Base-by-base conservation (phyloP, 768 basidiomycete genomes). In the Dendrothele bispora region DNA sequence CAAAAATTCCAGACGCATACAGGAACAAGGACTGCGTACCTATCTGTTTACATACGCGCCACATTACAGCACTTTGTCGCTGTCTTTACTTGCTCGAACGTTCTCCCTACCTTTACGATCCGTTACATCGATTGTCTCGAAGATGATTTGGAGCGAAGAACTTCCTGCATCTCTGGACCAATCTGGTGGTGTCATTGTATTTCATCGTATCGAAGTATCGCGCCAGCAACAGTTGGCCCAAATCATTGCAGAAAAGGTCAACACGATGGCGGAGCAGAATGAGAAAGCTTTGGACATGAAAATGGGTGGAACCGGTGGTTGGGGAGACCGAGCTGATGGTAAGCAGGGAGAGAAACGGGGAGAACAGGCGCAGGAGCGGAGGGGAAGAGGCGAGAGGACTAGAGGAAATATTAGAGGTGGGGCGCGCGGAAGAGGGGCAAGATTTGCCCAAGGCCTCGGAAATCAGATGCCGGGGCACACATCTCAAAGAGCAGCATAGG, bases 91-190 rank as follows among this genome's bases (percentile, higher is more conserved):
- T 27, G 86, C 95, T 8, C 78, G 82, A 39, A 95, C 92, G 1
- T 98, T 98, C 72, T 85, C 84, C 7, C 74, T 98, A 25, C 80
- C 95, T 3, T 67, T 86, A 40, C 80, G 87, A 34, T 72, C 84
- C 4, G 91, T 98, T 4, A 92, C 87, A 7, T 92, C 93, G 11
- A 83, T 97, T 55, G 89, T 98, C 32, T 95, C 91, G 22, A 91
- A 94, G 68, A 98, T 99, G 97, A 97, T 98, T 58, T 98, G 95
- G 92, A 92, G 79, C 60, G 97, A 98, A 59, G 94, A 98, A 61
- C 74, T 99, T 10, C 77, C 88, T 1, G 97, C 95, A 3, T 95
- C 94, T 14, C 75, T 98, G 46, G 97, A 98, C 64, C 92, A 91
- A 62, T 86, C 91, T 15, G 85, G 85, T 20, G 87, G 84, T 29